These are phyloP conservation scores for Cryptococcus floricola DNA, from an alignment of 1,284 basidiomycete species.

Conservation along the genomic window DNA sequence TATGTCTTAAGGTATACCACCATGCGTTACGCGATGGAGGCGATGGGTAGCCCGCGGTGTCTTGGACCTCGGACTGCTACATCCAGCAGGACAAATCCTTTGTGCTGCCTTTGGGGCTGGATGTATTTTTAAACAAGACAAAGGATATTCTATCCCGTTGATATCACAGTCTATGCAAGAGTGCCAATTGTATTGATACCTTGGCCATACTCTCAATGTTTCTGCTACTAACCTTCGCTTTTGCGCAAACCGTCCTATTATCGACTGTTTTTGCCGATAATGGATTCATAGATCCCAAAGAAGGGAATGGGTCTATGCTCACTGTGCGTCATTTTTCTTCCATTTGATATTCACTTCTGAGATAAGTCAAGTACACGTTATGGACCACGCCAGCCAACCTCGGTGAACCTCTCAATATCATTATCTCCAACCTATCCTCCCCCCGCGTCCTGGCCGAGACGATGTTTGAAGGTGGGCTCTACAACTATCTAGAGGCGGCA, in stretches of 20 bases:
- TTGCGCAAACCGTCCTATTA: no score
- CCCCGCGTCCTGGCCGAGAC: conserved; percentile 15
- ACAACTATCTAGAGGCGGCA: conserved; percentile 18
- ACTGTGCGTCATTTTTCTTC: not conserved
- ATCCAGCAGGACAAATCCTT: no score
- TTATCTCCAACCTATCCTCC: conserved; percentile 16
- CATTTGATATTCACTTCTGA: not conserved
- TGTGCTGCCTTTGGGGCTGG: no score
- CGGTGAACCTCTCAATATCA: conserved; percentile 21
- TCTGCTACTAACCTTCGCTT: no score
- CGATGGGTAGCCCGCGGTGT: no score
- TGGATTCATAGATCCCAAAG: not conserved
- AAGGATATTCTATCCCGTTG: not conserved
- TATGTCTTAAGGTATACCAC: conserved; percentile 8
- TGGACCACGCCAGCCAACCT: conserved; percentile 13
- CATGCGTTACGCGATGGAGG: no score
- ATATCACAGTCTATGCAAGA: not conserved
- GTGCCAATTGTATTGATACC: no score
- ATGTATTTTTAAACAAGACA: no score
- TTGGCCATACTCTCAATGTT: no score
- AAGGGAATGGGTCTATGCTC: not conserved
- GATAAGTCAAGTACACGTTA: conserved; percentile 2
- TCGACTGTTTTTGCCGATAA: not conserved
- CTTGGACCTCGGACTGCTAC: no score
- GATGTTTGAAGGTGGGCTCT: conserved; percentile 17